phyloP scores from a whole-genome alignment of 371 early-diverging fungal genomes.

The Syncephalastrum racemosum region DNA sequence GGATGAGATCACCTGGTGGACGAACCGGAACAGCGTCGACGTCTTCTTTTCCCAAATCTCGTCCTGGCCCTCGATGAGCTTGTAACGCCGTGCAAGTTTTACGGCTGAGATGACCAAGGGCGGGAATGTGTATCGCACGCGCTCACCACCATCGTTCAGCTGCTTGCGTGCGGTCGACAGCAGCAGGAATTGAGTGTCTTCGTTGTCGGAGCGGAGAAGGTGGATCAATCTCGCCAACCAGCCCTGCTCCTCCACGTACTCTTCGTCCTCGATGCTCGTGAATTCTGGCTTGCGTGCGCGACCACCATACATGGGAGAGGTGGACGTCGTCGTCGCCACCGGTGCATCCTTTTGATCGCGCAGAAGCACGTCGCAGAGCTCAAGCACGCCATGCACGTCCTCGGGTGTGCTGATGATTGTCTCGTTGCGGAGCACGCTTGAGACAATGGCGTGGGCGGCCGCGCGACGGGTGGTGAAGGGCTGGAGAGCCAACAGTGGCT shows the following conservation, averaged over 20 bases:
- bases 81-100: conserved; percentile 68
- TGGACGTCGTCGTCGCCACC: conserved; percentile 21
- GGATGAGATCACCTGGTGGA: conserved; percentile 73
- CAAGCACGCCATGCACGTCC: conserved; percentile 81
- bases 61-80: conserved; percentile 47
- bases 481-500: conserved; percentile 77
- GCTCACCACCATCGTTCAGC: conserved; percentile 79
- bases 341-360: conserved; percentile 74
- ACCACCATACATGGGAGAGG: conserved; percentile 20
- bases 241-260: conserved; percentile 81
- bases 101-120: conserved; percentile 74
- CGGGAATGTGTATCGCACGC: conserved; percentile 86
- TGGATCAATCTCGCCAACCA: conserved; percentile 85
- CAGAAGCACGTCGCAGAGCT: conserved; percentile 78
- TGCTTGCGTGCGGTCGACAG: conserved; percentile 78
- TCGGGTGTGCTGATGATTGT: conserved; percentile 70
- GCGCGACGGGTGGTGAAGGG: conserved; percentile 78
- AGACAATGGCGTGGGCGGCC: conserved; percentile 77
- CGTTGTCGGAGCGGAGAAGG: conserved; percentile 69
- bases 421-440: conserved; percentile 63
- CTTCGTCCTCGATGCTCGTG: conserved; percentile 61
- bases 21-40: conserved; percentile 67
- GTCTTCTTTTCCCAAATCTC: conserved; percentile 68
- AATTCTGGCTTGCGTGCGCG: conserved; percentile 26
- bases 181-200: conserved; percentile 74